A percentile compares a stretch with the other conserved stretches of the same genome.
Evolutionary conservation across 2,329 filamentous ascomycete species (phyloP).

Genomic region (Talaromyces amestolkiae): DNA sequence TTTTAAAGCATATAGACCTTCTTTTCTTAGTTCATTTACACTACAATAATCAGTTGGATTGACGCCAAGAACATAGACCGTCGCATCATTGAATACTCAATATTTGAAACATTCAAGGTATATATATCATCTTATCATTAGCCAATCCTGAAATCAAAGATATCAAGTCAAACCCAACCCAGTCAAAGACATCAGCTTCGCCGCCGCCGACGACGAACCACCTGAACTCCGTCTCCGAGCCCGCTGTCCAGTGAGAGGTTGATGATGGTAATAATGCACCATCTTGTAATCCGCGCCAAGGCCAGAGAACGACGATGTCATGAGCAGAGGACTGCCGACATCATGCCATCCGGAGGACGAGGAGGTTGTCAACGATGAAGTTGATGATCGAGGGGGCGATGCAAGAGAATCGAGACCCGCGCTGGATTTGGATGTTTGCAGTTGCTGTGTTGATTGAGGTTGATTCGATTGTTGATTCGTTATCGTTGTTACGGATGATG

Average conservation of each 20-base stretch:
- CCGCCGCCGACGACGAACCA: constrained; percentile 23
- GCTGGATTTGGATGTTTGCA: constrained; percentile 22
- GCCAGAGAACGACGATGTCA: constrained; percentile 14
- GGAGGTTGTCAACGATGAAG: constrained; percentile 18
- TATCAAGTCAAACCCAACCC: constrained; percentile 14
- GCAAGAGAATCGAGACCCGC: constrained; percentile 21
- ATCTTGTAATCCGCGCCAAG: constrained; percentile 15
- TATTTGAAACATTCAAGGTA: background rate
- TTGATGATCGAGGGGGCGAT: background rate
- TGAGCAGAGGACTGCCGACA: constrained; percentile 11
- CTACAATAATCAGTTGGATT: background rate
- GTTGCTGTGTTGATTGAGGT: constrained; percentile 3
- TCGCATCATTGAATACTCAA: background rate
- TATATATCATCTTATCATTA: background rate
- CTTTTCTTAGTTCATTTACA: background rate
- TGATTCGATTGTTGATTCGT: constrained; percentile 14
- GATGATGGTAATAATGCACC: constrained; percentile 10
- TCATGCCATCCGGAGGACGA: constrained; percentile 9
- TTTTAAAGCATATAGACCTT: background rate
- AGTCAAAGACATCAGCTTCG: constrained; percentile 3
- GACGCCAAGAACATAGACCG: background rate
- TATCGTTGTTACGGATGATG: background rate
- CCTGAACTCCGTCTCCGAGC: constrained; percentile 16
- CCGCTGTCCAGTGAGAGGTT: background rate
- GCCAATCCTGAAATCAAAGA: background rate